A percentile compares a stretch with the other conserved stretches of the same genome.
These are phyloP conservation scores for Moesziomyces sp. DNA, from an alignment of 1,284 basidiomycete genomes.

Conservation along the genomic window DNA sequence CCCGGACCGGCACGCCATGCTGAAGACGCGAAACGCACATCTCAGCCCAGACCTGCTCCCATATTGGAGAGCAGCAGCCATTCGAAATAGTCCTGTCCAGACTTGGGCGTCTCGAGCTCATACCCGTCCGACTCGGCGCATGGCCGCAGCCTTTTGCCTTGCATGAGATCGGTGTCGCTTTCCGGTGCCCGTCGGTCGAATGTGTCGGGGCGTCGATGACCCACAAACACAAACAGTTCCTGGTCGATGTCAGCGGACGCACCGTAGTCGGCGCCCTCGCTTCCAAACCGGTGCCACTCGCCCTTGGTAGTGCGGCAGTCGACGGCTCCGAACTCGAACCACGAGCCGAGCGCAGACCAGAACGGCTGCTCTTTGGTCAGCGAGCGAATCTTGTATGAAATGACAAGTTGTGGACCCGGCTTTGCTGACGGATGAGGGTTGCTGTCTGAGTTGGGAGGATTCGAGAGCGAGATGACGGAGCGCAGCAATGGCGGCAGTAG, in stretches of 20 bases:
- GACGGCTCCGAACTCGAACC: slow-evolving; percentile 80
- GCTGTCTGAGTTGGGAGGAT: background rate
- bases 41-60: slow-evolving; percentile 34
- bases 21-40: background rate
- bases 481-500: slow-evolving; percentile 61
- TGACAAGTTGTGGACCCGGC: slow-evolving; percentile 48
- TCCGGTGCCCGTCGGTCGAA: slow-evolving; percentile 41
- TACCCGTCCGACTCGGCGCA: slow-evolving; percentile 9
- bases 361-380: slow-evolving; percentile 80
- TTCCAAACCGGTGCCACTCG: slow-evolving; percentile 37
- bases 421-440: background rate
- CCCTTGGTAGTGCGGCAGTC: slow-evolving; percentile 26
- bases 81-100: slow-evolving; percentile 52
- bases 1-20: too few relatives aligned
- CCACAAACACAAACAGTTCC: slow-evolving; percentile 56
- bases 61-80: slow-evolving; percentile 51
- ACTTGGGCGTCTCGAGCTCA: slow-evolving; percentile 20
- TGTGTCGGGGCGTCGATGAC: slow-evolving; percentile 38
- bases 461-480: slow-evolving; percentile 56
- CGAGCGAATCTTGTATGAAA: slow-evolving; percentile 78
- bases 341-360: slow-evolving; percentile 82
- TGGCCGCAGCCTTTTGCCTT: slow-evolving; percentile 40
- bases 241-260: slow-evolving; percentile 41
- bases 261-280: slow-evolving; percentile 22
- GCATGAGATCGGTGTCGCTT: slow-evolving; percentile 50